Evolutionary conservation across 768 basidiomycete genomes (phyloP).

Genomic region (Phylloporus scabripes): DNA sequence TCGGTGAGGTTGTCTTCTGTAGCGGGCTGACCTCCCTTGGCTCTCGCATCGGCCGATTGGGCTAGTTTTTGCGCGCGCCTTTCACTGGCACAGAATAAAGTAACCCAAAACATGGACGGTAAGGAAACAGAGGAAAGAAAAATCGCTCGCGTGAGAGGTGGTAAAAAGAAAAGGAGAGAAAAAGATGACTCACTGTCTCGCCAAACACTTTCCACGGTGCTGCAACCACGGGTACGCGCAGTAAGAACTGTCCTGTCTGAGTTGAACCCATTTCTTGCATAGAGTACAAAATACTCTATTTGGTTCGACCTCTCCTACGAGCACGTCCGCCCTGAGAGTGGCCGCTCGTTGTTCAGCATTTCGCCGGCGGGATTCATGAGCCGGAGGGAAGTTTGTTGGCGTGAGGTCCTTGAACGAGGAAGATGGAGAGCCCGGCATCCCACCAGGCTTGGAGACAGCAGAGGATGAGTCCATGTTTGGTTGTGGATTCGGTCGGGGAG

Average conservation of each 20-base stretch:
- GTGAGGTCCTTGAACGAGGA: slow-evolving; percentile 53
- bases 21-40: slow-evolving; percentile 26
- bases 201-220: slow-evolving; percentile 70
- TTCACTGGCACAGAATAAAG: slow-evolving; percentile 36
- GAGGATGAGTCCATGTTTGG: slow-evolving; percentile 6
- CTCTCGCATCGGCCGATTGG: slow-evolving; percentile 45
- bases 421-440: slow-evolving; percentile 26
- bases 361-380: slow-evolving; percentile 61
- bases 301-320: slow-evolving; percentile 67
- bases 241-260: slow-evolving; percentile 71
- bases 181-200: slow-evolving; percentile 52
- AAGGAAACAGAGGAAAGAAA: not conserved
- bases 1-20: slow-evolving; percentile 27
- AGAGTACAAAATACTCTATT: slow-evolving; percentile 69
- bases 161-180: not conserved
- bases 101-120: not conserved
- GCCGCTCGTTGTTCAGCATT: slow-evolving; percentile 79
- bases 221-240: slow-evolving; percentile 81
- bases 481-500: slow-evolving; percentile 16
- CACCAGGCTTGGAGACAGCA: slow-evolving; percentile 11
- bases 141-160: slow-evolving; percentile 11
- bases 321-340: slow-evolving; percentile 56
- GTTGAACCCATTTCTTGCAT: slow-evolving; percentile 80
- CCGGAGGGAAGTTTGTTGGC: slow-evolving; percentile 50
- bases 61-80: slow-evolving; percentile 52